Conservation (phyloP, 495 filamentous ascomycete species). For the Xylaria nigripes region DNA sequence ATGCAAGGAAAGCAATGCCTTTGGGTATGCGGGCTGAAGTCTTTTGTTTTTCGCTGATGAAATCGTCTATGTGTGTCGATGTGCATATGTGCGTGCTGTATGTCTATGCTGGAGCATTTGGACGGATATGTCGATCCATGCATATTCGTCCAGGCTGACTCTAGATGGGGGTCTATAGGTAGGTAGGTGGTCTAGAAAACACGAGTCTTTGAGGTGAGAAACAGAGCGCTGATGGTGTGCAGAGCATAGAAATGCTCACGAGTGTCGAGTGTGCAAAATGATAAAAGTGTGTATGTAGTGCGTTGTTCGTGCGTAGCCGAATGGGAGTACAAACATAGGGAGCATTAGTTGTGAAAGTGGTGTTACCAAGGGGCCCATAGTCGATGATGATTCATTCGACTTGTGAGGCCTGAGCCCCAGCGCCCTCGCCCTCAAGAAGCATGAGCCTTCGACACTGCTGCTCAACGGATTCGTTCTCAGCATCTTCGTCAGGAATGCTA, state of each 20-base stretch:
- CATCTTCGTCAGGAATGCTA: conserved; percentile 23
- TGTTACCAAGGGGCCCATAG: background rate
- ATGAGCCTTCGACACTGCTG: conserved; percentile 23
- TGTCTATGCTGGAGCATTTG: too few relatives aligned
- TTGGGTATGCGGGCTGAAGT: too few relatives aligned
- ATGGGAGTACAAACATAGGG: background rate
- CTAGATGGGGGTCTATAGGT: too few relatives aligned
- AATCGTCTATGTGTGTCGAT: too few relatives aligned
- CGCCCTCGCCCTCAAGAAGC: conserved; percentile 16
- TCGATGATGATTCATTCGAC: background rate
- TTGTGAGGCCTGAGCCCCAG: background rate
- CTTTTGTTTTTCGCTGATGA: too few relatives aligned
- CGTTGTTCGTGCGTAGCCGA: background rate
- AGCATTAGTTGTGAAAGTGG: background rate
- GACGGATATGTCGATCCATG: too few relatives aligned
- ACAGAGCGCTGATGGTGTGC: background rate
- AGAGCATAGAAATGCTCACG: background rate
- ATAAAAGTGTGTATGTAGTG: background rate
- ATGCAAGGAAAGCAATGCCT: too few relatives aligned
- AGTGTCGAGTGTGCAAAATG: too few relatives aligned
- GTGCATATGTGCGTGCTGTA: too few relatives aligned
- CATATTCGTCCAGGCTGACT: too few relatives aligned
- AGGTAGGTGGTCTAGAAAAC: too few relatives aligned
- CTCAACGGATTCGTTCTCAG: conserved; percentile 21
- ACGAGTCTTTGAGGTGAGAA: background rate